Percentiles rank a stretch among this genome's conserved stretches.
Evolutionary conservation across 768 basidiomycete genomes (phyloP).

Genomic region (Mycena galopus): DNA sequence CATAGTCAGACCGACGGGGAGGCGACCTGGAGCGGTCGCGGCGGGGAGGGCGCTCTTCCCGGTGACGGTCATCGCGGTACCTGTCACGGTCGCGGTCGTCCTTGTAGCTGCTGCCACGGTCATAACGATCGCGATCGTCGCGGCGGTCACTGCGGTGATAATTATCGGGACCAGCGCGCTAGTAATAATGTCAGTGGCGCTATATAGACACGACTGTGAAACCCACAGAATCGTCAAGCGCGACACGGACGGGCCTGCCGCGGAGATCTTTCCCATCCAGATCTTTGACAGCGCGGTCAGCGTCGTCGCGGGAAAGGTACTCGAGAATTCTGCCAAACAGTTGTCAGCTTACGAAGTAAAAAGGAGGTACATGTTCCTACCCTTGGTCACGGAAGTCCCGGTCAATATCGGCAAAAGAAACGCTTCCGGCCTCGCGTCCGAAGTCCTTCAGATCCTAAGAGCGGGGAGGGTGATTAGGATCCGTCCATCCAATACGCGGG

Average conservation of each 20-base stretch:
- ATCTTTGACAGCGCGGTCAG: slow-evolving; percentile 92
- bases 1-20: slow-evolving; percentile 76
- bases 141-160: slow-evolving; percentile 83
- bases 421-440: slow-evolving; percentile 92
- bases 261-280: slow-evolving; percentile 91
- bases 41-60: slow-evolving; percentile 66
- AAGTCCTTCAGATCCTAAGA: slow-evolving; percentile 97
- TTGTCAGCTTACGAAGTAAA: not conserved
- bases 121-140: slow-evolving; percentile 70
- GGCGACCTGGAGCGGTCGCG: slow-evolving; percentile 90
- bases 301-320: slow-evolving; percentile 89
- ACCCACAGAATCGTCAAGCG: slow-evolving; percentile 72
- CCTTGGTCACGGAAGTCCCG: slow-evolving; percentile 88
- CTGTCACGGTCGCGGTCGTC: slow-evolving; percentile 60
- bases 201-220: not conserved
- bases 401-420: slow-evolving; percentile 96
- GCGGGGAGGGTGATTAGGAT: slow-evolving; percentile 60
- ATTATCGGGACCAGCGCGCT: slow-evolving; percentile 80
- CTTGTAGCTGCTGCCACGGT: slow-evolving; percentile 72
- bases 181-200: slow-evolving; percentile 21
- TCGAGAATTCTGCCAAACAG: slow-evolving; percentile 80
- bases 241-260: slow-evolving; percentile 82
- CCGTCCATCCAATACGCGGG: slow-evolving; percentile 47
- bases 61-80: slow-evolving; percentile 56
- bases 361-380: slow-evolving; percentile 59